phyloP scores from a whole-genome alignment of 2,329 filamentous ascomycete species.

The Paraphoma sp. region DNA sequence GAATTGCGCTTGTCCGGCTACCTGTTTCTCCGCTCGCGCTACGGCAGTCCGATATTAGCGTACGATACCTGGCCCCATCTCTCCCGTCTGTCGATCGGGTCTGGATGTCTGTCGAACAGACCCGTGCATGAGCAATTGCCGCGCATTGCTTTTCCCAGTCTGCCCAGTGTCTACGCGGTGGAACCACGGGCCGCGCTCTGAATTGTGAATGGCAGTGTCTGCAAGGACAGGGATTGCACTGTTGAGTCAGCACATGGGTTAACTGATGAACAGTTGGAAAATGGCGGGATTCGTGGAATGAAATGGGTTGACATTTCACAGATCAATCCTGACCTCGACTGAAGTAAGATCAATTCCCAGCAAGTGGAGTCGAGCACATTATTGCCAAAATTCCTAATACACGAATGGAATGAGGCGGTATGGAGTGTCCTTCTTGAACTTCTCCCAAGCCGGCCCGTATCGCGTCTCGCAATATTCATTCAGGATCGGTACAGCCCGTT shows the following conservation, averaged over 20 bases:
- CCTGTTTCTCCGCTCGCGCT: not conserved
- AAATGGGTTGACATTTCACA: not conserved
- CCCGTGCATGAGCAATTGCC: not conserved
- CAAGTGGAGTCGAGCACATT: not conserved
- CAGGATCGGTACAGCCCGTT: conserved; percentile 54
- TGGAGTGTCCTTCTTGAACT: conserved; percentile 50
- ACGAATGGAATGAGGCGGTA: conserved; percentile 45
- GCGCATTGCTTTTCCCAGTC: not conserved
- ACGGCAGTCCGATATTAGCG: not conserved
- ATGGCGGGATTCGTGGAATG: not conserved
- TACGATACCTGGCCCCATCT: not conserved
- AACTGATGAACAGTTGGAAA: not conserved
- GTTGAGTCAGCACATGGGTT: not conserved
- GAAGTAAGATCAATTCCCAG: not conserved
- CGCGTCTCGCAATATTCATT: conserved; percentile 56
- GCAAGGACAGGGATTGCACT: not conserved
- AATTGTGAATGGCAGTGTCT: not conserved
- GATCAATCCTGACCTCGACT: not conserved
- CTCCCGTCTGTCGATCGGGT: not conserved
- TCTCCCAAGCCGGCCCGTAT: conserved; percentile 50
- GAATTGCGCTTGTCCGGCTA: conserved; percentile 3
- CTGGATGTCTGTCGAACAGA: not conserved
- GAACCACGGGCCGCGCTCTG: not conserved
- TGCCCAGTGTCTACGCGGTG: not conserved
- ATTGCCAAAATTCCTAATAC: conserved; percentile 20